Conservation (phyloP, 1,139 yeast genomes). For the Debaryomyces coudertii region DNA sequence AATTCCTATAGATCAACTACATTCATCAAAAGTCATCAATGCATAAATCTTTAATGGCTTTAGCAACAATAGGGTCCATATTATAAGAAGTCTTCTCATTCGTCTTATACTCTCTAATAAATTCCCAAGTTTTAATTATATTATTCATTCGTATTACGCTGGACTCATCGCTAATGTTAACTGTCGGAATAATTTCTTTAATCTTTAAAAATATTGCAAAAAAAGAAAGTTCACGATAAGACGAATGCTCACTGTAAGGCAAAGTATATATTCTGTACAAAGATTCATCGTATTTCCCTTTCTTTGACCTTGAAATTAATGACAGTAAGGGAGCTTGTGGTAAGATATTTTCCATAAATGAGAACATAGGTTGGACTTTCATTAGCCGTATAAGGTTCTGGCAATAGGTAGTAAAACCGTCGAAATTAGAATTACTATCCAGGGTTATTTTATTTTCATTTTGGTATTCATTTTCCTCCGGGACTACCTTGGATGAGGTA, state of each 20-base stretch:
- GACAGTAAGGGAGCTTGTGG: constrained; percentile 32
- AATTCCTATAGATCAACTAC: background rate
- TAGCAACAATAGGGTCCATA: constrained; percentile 5
- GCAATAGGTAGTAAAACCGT: too few species aligned
- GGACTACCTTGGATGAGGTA: constrained; percentile 7
- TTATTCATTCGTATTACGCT: constrained; percentile 42
- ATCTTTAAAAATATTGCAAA: constrained; percentile 60
- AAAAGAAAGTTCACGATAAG: constrained; percentile 73
- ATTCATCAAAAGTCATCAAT: constrained; percentile 23
- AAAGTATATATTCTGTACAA: constrained; percentile 57
- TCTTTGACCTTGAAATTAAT: constrained; percentile 15
- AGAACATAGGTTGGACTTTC: constrained; percentile 19
- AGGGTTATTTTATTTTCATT: constrained; percentile 6
- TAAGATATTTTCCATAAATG: constrained; percentile 33
- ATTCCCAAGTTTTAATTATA: constrained; percentile 53
- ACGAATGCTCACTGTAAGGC: constrained; percentile 94
- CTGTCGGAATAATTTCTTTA: constrained; percentile 75
- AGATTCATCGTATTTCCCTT: constrained; percentile 29
- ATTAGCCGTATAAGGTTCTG: constrained; percentile 4
- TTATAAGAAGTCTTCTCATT: background rate
- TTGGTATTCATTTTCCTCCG: constrained; percentile 10
- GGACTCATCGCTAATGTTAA: constrained; percentile 52
- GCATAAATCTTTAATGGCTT: constrained; percentile 18
- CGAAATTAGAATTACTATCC: background rate
- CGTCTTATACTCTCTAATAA: constrained; percentile 19